Percentiles rank a stretch among this genome's conserved stretches.
These are phyloP conservation scores for Penicillium polonicum DNA, from an alignment of 2,329 filamentous ascomycete species.

Conservation along the genomic window DNA sequence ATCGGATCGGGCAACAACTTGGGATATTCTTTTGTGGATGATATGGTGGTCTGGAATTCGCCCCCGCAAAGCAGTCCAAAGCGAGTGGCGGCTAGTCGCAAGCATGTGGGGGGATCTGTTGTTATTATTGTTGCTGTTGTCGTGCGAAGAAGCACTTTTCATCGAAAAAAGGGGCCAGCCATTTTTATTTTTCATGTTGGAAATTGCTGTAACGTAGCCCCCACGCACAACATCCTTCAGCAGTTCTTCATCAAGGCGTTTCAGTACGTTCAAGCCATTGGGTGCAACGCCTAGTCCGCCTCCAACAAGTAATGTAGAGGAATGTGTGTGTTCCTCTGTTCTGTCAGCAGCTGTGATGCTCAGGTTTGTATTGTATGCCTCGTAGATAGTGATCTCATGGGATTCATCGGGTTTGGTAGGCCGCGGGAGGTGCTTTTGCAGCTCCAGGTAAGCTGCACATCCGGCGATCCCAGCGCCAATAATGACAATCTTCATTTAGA, in stretches of 20 bases:
- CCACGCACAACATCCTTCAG: constrained; percentile 32
- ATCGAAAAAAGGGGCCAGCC: constrained; percentile 35
- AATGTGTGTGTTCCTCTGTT: constrained; percentile 25
- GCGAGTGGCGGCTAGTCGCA: constrained; percentile 38
- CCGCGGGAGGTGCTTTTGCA: constrained; percentile 41
- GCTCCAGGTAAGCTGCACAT: constrained; percentile 40
- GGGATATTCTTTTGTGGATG: constrained; percentile 33
- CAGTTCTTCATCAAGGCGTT: constrained; percentile 38
- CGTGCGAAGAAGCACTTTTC: constrained; percentile 6
- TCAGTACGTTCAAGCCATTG: constrained; percentile 43
- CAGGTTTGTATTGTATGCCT: constrained; percentile 38
- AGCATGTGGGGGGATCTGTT: constrained; percentile 27
- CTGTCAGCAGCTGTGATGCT: constrained; percentile 23
- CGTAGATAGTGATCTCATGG: constrained; percentile 42
- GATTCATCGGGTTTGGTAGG: constrained; percentile 12
- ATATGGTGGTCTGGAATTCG: constrained; percentile 37
- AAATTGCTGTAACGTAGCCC: constrained; percentile 37
- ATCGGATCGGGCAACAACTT: constrained; percentile 27
- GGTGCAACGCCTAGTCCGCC: constrained; percentile 41
- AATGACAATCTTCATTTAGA: constrained; percentile 45
- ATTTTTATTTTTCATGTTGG: constrained; percentile 37
- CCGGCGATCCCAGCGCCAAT: constrained; percentile 47
- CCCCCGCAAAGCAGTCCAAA: constrained; percentile 40
- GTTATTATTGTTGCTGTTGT: background rate
- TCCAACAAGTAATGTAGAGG: constrained; percentile 39